phyloP scores from a whole-genome alignment of 257 asterid genomes.

The Perilla frutescens region DNA sequence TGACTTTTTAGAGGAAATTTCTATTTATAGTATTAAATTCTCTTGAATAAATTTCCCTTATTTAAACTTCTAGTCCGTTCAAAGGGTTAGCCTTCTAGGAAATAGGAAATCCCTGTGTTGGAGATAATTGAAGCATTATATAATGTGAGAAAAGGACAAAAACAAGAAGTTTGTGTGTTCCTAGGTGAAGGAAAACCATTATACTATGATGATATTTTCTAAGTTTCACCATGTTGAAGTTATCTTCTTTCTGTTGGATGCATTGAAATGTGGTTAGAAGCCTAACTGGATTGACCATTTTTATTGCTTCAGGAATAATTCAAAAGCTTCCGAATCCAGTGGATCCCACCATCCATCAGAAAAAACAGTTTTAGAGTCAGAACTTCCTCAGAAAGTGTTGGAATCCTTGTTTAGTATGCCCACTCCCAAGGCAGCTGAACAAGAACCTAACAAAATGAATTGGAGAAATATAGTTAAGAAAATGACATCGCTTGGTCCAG shows the following conservation, averaged over 20 bases:
- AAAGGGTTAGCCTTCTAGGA: neutral
- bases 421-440: slow-evolving; percentile 76
- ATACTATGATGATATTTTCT: slow-evolving; percentile 16
- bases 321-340: slow-evolving; percentile 46
- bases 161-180: slow-evolving; percentile 8
- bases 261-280: slow-evolving; percentile 19
- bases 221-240: slow-evolving; percentile 17
- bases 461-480: slow-evolving; percentile 89
- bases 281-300: slow-evolving; percentile 32
- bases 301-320: slow-evolving; percentile 56
- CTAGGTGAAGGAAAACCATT: slow-evolving; percentile 20
- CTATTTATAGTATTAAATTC: neutral
- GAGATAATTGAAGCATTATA: slow-evolving; percentile 13
- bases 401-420: slow-evolving; percentile 90
- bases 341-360: slow-evolving; percentile 43
- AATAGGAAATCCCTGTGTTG: slow-evolving; percentile 12
- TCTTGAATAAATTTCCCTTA: neutral
- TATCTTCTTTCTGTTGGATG: slow-evolving; percentile 9
- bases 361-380: slow-evolving; percentile 48
- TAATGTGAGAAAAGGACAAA: slow-evolving; percentile 6
- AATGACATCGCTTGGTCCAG: slow-evolving; percentile 73
- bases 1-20: neutral
- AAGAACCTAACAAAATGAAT: slow-evolving; percentile 77
- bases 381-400: slow-evolving; percentile 77
- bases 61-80: neutral